Evolutionary conservation across 1,139 yeast genomes (phyloP), one percentile per base, ranked within the genome.

Genomic region (Taphrina populina): DNA sequence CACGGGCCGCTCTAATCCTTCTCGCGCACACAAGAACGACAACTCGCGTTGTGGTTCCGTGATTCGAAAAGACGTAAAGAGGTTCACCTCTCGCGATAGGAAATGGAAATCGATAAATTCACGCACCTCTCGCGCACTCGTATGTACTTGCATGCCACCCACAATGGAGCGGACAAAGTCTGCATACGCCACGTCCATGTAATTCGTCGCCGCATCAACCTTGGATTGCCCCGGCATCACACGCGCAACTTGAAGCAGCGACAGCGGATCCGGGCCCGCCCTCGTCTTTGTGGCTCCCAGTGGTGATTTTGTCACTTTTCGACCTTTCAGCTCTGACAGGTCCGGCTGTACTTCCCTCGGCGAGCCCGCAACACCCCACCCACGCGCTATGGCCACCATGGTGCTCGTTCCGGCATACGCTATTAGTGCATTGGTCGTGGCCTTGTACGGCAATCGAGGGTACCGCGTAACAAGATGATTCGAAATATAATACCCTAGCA

Each of bases 351-450:
- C 43, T n/a, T 29, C 45, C 26, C 27, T 21, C 15, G 37, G 45
- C 88, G 72, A 45, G 83, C 76, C 73, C 70, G 87, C 92, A 55
- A 92, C 82, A 70, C 98, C 98, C 97, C 97, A 92, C 19, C 68
- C 60, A 29, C 73, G 66, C 27, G 90, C 96, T 36, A 88, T 72
- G 47, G 76, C 77, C 40, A 79, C 73, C 60, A 92, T 73, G 0
- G 88, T 76, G 15, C 75, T 76, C 37, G 79, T 77, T 1, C 92
- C 86, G 69, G 83, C 76, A 66, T 80, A 84, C 4, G 94, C 76
- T 63, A 84, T 82, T 4, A 85, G 80, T 0, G 94, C 88, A 26
- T 81, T 78, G 64, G 82, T 81, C 61, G 88, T 79, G 24, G 90
- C 83, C 10, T 81, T 77, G 64, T 84, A 78, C 27, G 99, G 97